A percentile compares a stretch with the other conserved stretches of the same genome.
These are phyloP conservation scores for Geum urbanum DNA, from an alignment of 306 rosid species.

Conservation along the genomic window DNA sequence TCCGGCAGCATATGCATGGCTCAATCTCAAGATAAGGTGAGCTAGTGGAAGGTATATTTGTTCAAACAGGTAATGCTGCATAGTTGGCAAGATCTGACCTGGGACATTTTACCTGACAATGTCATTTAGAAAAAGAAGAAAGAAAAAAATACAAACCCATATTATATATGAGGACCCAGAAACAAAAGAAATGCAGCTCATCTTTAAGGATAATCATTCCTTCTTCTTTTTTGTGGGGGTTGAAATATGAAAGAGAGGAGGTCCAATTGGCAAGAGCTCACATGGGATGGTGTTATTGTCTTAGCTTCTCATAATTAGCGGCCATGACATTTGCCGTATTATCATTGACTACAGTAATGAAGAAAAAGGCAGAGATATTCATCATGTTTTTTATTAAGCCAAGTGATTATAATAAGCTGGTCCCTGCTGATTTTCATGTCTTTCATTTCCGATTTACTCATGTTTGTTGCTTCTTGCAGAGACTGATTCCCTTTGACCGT, in stretches of 20 bases:
- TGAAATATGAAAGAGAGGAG: background rate
- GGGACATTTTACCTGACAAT: constrained; percentile 17
- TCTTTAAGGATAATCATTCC: background rate
- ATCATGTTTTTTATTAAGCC: background rate
- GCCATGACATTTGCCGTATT: constrained; percentile 42
- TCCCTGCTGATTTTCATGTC: background rate
- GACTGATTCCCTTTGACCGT: background rate
- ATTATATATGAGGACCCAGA: background rate
- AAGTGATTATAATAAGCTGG: background rate
- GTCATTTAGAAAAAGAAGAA: background rate
- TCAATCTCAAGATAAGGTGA: constrained; percentile 4
- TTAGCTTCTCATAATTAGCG: constrained; percentile 33
- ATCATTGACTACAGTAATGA: background rate
- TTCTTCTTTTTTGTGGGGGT: background rate
- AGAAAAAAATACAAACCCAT: too few relatives aligned
- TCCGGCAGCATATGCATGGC: constrained; percentile 5
- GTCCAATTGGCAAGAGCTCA: constrained; percentile 14
- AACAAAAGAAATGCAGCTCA: background rate
- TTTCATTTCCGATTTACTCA: background rate
- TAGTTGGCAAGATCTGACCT: constrained; percentile 21
- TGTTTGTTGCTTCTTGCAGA: background rate
- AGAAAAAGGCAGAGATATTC: constrained; percentile 19
- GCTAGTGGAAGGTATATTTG: constrained; percentile 9
- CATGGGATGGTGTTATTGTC: constrained; percentile 28
- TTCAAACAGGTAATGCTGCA: constrained; percentile 24